Base-by-base conservation (phyloP, 2,329 filamentous ascomycete genomes). In the Rhinocladiella mackenziei region DNA sequence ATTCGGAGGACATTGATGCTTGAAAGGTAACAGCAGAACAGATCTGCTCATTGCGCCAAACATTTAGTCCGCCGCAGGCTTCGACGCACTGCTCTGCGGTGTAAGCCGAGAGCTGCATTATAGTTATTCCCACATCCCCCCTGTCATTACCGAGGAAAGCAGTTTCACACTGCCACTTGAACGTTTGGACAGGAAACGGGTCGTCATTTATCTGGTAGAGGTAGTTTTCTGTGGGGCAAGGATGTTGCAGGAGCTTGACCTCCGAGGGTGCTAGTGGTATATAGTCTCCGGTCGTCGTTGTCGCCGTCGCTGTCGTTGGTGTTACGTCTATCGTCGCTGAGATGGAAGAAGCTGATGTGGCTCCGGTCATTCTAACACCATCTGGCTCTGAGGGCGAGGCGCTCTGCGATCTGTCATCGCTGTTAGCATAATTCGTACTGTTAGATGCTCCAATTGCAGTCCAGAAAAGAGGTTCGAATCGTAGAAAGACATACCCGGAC, bases 1-100 rank as follows among this genome's bases (percentile, higher is more conserved):
- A 38, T 26, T 38, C 35, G 22, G 35, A 38, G 19, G 35, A 38
- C 35, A 38, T 38, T 13, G 35, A 38, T 38, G 35, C 35, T 38
- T 38, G 35, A 20, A 38, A 38, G 9, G 35, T 38, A 20, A 38
- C 35, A 22, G 35, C 35, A 38, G 35, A 23, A 20, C 35, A 38
- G 17, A 38, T 38, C 4, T 20, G 19, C 14, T 38, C 18, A 10
- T 38, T 38, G 11, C 20, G 35, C 35, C 35, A 38, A 20, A 38
- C 35, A 38, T 38, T 38, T 20, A 38, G 25, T 7, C 35, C 35
- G 20, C 35, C 35, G 14, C 35, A 38, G 7, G 35, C 35, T 38
- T 38, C 35, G 14, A 38, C 35, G 35, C 35, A 38, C 22, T 23
- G 8, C 20, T 38, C 35, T 17, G 35, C 17, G 35, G 35, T 38